Conservation (phyloP, 495 filamentous ascomycete genomes). For the Neurospora sp. region DNA sequence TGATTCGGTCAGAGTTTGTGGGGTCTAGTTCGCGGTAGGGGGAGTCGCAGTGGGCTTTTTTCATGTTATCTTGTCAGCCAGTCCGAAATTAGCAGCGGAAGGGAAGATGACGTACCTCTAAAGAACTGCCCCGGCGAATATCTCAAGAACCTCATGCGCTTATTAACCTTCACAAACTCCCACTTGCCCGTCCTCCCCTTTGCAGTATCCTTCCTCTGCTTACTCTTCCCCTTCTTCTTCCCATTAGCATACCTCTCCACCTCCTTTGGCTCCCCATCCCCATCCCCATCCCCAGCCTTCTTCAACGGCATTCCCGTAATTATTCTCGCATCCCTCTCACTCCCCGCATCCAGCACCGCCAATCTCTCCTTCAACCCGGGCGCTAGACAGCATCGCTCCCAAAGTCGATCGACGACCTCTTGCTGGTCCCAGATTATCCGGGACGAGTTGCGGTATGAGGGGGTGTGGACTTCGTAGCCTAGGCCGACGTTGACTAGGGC, state of each 20-base stretch:
- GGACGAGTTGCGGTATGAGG: conserved; percentile 55
- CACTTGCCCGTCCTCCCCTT: conserved; percentile 24
- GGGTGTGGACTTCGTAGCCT: conserved; percentile 46
- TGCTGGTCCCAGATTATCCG: conserved; percentile 64
- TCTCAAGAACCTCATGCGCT: conserved; percentile 24
- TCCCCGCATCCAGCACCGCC: background rate
- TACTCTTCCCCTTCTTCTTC: background rate
- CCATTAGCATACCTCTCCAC: background rate
- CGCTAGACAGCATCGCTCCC: conserved; percentile 36
- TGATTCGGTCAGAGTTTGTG: conserved; percentile 22
- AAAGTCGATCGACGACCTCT: conserved; percentile 52
- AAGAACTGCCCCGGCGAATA: conserved; percentile 1
- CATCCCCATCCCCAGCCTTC: background rate
- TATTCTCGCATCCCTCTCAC: background rate
- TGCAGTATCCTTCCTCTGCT: too few species aligned
- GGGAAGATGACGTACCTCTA: conserved; percentile 22
- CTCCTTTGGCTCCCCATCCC: background rate
- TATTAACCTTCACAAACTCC: conserved; percentile 55
- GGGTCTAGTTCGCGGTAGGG: conserved; percentile 40
- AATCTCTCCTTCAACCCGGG: conserved; percentile 23
- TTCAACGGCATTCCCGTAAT: background rate
- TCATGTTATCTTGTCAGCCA: too few species aligned
- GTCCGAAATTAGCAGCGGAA: too few species aligned
- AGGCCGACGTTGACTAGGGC: conserved; percentile 62
- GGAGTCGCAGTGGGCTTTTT: conserved; percentile 60